These are phyloP conservation scores for Cryptosporidium viatorum DNA, from an alignment of 169 alveolate genomes.

Conservation along the genomic window DNA sequence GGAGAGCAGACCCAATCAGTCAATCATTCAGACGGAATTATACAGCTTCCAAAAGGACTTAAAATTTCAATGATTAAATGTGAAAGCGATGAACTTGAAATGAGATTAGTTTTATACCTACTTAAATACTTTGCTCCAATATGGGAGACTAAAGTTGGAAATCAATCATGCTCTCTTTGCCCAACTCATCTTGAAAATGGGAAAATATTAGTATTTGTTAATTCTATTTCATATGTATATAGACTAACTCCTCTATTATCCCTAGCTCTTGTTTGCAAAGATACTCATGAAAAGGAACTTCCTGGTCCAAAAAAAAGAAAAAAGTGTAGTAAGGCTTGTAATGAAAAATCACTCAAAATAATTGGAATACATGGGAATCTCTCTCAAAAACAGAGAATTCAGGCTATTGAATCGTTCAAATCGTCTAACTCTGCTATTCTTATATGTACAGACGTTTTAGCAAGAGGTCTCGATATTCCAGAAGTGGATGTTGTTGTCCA, in stretches of 20 bases:
- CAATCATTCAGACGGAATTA: constrained; percentile 54
- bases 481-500: constrained; percentile 95
- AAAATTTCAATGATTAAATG: constrained; percentile 80
- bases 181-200: constrained; percentile 51
- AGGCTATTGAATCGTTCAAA: constrained; percentile 83
- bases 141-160: not conserved
- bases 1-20: not conserved
- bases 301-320: constrained; percentile 72
- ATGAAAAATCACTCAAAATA: constrained; percentile 1
- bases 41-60: constrained; percentile 80
- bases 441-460: constrained; percentile 95
- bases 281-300: constrained; percentile 56
- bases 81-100: constrained; percentile 79
- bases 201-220: constrained; percentile 81
- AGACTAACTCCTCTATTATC: constrained; percentile 79
- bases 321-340: constrained; percentile 34
- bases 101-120: constrained; percentile 80
- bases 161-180: constrained; percentile 16
- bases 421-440: constrained; percentile 80
- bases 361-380: constrained; percentile 82
- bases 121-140: constrained; percentile 77
- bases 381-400: constrained; percentile 83
- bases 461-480: constrained; percentile 98
- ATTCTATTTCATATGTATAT: constrained; percentile 84
- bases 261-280: constrained; percentile 33